Percentiles rank a stretch among this genome's conserved stretches.
phyloP scores from a whole-genome alignment of 2,329 filamentous ascomycete genomes.

The Blastomyces silverae region DNA sequence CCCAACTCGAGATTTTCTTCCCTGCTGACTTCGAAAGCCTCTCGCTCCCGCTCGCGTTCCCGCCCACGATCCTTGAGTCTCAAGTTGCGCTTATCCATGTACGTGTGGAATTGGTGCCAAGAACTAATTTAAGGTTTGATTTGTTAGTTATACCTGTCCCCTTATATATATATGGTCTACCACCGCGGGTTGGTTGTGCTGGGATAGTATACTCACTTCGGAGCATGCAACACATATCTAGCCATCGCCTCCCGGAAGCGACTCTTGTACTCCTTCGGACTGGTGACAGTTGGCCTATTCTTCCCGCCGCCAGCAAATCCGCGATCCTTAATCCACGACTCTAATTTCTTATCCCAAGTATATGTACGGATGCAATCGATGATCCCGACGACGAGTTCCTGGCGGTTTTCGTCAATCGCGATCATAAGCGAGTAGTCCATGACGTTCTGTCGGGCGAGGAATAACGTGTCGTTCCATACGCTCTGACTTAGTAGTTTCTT shows the following conservation, averaged over 20 bases:
- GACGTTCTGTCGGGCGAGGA: constrained; percentile 87
- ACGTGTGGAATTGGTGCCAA: constrained; percentile 22
- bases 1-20: constrained; percentile 9
- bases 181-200: neutral
- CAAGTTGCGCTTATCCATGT: constrained; percentile 12
- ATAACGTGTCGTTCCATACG: constrained; percentile 96
- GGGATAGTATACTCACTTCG: constrained; percentile 35
- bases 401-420: constrained; percentile 81
- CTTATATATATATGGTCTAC: neutral
- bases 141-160: neutral
- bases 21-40: constrained; percentile 7
- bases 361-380: constrained; percentile 98
- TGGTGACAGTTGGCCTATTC: constrained; percentile 86
- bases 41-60: constrained; percentile 15
- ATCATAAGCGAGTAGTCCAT: constrained; percentile 99
- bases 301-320: constrained; percentile 74
- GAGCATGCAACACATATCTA: constrained; percentile 58
- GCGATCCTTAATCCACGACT: constrained; percentile 98
- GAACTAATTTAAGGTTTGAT: constrained; percentile 15
- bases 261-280: constrained; percentile 94
- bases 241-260: constrained; percentile 96
- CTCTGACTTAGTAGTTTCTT: constrained; percentile 87
- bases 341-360: constrained; percentile 99
- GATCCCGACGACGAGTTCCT: constrained; percentile 92
- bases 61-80: constrained; percentile 13